Evolutionary conservation across 768 basidiomycete species (phyloP), one percentile per base, ranked within the genome.

Genomic region (Amanita fuliginea): DNA sequence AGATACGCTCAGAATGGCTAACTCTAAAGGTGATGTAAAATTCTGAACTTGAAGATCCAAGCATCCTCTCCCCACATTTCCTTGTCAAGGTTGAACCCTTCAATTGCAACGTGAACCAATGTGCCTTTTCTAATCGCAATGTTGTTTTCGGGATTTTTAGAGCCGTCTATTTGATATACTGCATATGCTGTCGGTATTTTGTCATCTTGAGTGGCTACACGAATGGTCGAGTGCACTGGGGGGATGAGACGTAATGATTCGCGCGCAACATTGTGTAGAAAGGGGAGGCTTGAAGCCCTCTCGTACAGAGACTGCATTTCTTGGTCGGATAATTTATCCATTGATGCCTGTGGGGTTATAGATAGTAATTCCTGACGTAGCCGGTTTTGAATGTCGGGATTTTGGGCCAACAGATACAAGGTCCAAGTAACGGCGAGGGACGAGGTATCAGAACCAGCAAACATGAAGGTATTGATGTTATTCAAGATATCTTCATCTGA

Each of bases 381-480:
- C 22, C 76, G 79, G 37, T 69, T 68, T 63, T 96, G 93, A 11
- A 82, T 61, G 1, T 69, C 69, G 0, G 80, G 80, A 59, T 87
- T 65, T 56, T 76, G 72, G 0, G 89, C 80, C 34, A 96, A 75
- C 13, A 86, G 67, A 51, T 81, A 68, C n/a, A 95, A 63, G 1
- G 82, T 81, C 92, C 93, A 96, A 0, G 87, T 87, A 39, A 95
- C 65, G 4, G 83, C 76, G 24, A 93, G 77, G 2, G 86, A 86
- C 9, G 84, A 84, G 0, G 90, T 89, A 58, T 94, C 90, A 10
- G 91, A 88, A 3, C 92, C 92, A 18, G 86, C 89, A 60, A 92
- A 90, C 73, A 92, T 80, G 62, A 94, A 86, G 0, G 90, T 92
- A 56, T 86, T 89, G 63, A 94, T 81, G 52, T 81, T 91, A 58